Evolutionary conservation across 1,284 basidiomycete species (phyloP), one percentile per base, ranked within the genome.

Genomic region (Bondarzewia mesenterica): DNA sequence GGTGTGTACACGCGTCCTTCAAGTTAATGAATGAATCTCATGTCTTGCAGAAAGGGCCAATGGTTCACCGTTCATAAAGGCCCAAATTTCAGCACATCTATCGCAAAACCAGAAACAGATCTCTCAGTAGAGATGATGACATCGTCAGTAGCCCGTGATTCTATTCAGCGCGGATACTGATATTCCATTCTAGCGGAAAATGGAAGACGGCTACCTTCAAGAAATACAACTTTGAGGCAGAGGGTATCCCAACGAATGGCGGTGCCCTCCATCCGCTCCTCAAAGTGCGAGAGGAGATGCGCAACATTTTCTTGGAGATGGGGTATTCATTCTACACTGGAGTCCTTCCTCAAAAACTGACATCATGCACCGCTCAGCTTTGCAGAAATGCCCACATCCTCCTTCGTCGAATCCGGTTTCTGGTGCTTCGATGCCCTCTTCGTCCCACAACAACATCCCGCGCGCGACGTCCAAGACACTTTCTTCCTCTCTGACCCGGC

Each of bases 401-500:
- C 88, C 51, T 99, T 94, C 64, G 93, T 99, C 51, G 96, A 99
- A 68, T 96, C 93, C 22, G 89, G 89, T 29, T 99, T 99, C 80
- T 99, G 96, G 96, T 97, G 95, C 66, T 99, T 99, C 68, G 96
- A 99, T 65, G 85, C 94, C 7, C 78, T 99, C 56, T 99, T 96
- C 65, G 96, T 99, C 0, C 96, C 96, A 1, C 96, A 99, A 64
- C 95, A 99, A 69, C 96, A 99, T 70, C 95, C 96, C 16, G 96
- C 96, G 22, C 84, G 96, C 63, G 96, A 99, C 59, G 68, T 98
- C 45, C 96, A 99, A 69, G 96, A 99, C 63, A 99, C 96, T 6
- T 99, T 99, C 78, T 99, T 99, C 68, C 78, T 99, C 44, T 96
- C 94, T 54, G 95, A 98, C 67, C 95, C 96, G 2, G 75, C 80